Conservation (phyloP, 192 early-diverging fungal species). For the Podila epigama region DNA sequence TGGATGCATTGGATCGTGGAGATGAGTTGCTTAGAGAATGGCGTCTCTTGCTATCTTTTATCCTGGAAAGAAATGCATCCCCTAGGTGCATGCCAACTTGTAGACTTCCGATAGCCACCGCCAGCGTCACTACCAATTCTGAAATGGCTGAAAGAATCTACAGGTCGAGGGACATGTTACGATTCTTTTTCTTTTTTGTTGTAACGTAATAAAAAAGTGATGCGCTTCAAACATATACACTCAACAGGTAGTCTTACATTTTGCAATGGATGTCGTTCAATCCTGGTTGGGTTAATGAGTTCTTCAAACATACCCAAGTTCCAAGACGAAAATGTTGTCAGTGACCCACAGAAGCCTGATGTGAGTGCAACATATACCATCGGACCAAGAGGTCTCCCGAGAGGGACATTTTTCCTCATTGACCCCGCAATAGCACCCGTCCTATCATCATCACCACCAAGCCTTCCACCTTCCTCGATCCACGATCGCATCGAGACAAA, state of each 20-base stretch:
- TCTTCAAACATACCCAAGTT: constrained; percentile 62
- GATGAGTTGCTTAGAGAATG: neutral
- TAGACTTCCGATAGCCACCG: constrained; percentile 54
- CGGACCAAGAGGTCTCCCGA: constrained; percentile 48
- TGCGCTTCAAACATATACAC: neutral
- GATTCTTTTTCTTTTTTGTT: no score
- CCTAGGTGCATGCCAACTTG: constrained; percentile 58
- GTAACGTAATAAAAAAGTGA: neutral
- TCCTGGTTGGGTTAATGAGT: constrained; percentile 43
- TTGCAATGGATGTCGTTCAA: constrained; percentile 31
- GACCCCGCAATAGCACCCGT: no score
- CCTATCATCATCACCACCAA: no score
- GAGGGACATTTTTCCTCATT: constrained; percentile 16
- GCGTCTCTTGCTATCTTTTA: neutral
- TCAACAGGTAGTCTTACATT: constrained; percentile 39
- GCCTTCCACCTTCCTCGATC: constrained; percentile 26
- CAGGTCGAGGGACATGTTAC: neutral
- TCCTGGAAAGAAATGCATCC: constrained; percentile 8
- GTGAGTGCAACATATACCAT: constrained; percentile 63
- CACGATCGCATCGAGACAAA: constrained; percentile 20
- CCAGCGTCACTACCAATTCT: constrained; percentile 55
- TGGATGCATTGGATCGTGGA: neutral
- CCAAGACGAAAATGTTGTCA: constrained; percentile 87
- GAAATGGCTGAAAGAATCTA: constrained; percentile 54
- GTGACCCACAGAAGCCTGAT: constrained; percentile 82